Conservation (phyloP, 1,284 basidiomycete genomes). For the Cutaneotrichosporon mucoides region DNA sequence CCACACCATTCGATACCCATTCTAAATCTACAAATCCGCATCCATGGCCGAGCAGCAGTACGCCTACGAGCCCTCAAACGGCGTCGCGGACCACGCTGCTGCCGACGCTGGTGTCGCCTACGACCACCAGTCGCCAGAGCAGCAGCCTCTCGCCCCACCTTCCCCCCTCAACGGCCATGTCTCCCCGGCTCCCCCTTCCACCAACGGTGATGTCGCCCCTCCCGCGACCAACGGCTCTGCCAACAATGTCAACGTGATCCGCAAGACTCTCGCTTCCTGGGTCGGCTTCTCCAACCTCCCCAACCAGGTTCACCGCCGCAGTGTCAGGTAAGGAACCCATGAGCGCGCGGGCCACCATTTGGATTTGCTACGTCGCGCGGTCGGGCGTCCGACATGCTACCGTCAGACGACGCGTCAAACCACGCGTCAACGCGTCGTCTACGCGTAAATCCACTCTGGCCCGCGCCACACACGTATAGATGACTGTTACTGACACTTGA, state of each 20-base stretch:
- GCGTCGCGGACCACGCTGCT: slow-evolving; percentile 2
- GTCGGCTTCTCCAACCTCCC: slow-evolving; percentile 86
- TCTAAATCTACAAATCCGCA: neutral
- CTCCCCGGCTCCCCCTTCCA: slow-evolving; percentile 3
- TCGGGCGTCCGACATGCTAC: neutral
- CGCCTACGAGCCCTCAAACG: slow-evolving; percentile 29
- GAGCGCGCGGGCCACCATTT: neutral
- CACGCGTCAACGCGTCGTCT: neutral
- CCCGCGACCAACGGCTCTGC: slow-evolving; percentile 11
- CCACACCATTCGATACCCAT: neutral
- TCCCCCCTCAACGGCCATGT: slow-evolving; percentile 6
- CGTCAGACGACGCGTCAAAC: neutral
- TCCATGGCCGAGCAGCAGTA: slow-evolving; percentile 36
- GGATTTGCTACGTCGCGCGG: too few relatives aligned
- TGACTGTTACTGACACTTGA: slow-evolving; percentile 2
- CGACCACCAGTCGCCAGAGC: neutral
- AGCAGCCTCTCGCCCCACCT: neutral
- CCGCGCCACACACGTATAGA: neutral
- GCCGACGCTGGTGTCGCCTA: neutral
- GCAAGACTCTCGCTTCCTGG: slow-evolving; percentile 48
- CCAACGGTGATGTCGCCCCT: slow-evolving; percentile 10
- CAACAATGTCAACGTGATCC: slow-evolving; percentile 21
- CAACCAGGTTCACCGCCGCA: slow-evolving; percentile 96
- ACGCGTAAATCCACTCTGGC: neutral
- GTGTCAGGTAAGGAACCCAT: slow-evolving; percentile 60